These are phyloP conservation scores for Alternaria sp. DNA, from an alignment of 2,329 filamentous ascomycete species.

Conservation along the genomic window DNA sequence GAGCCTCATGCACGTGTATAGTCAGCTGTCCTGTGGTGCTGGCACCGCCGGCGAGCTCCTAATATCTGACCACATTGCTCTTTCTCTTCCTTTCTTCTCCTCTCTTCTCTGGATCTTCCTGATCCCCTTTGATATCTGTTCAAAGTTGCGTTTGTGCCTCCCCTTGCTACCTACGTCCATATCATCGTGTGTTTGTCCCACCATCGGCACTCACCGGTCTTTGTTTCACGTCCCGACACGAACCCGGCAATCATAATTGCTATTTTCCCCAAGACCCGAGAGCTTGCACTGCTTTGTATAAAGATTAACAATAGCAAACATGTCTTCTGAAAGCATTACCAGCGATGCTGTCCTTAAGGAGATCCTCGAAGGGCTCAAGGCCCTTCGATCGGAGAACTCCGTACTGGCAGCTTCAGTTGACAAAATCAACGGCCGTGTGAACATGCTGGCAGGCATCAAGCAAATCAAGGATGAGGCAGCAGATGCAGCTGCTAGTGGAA, in stretches of 20 bases:
- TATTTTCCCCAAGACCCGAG: neutral
- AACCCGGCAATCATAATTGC: slow-evolving; percentile 6
- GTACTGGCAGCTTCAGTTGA: slow-evolving; percentile 65
- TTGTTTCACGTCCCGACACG: slow-evolving; percentile 19
- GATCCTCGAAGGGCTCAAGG: slow-evolving; percentile 64
- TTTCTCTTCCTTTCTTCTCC: slow-evolving; percentile 17
- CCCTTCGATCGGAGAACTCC: slow-evolving; percentile 64
- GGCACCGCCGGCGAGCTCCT: slow-evolving; percentile 21
- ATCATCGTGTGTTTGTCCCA: slow-evolving; percentile 7
- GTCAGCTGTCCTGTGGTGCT: slow-evolving; percentile 26
- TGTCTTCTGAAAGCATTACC: slow-evolving; percentile 42
- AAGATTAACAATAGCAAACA: slow-evolving; percentile 22
- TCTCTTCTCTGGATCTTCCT: slow-evolving; percentile 21
- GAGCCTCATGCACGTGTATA: slow-evolving; percentile 24
- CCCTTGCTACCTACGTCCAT: slow-evolving; percentile 8
- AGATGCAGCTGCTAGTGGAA: slow-evolving; percentile 31
- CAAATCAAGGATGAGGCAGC: slow-evolving; percentile 61
- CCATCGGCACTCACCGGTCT: slow-evolving; percentile 19
- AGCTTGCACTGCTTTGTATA: slow-evolving; percentile 1
- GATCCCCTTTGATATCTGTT: slow-evolving; percentile 11
- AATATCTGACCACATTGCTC: slow-evolving; percentile 25
- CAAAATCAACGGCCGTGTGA: slow-evolving; percentile 68
- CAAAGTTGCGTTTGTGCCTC: slow-evolving; percentile 19
- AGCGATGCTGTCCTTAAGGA: slow-evolving; percentile 58
- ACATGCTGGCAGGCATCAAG: slow-evolving; percentile 67